phyloP scores from a whole-genome alignment of 441 rosid species.

The Mallotus repandus region DNA sequence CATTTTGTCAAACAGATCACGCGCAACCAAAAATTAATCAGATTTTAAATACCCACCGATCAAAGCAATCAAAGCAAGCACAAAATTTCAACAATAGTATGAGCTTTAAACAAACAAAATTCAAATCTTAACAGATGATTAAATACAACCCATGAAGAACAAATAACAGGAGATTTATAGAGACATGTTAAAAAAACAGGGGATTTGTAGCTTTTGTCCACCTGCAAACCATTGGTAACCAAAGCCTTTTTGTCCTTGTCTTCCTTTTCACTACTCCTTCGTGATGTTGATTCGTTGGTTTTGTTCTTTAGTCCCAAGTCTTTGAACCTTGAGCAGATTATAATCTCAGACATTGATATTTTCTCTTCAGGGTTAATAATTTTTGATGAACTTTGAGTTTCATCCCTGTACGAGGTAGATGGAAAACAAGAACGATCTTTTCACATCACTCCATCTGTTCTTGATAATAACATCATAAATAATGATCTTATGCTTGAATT shows the following conservation, averaged over 20 bases:
- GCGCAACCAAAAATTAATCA: too few species aligned
- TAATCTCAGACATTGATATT: conserved; percentile 53
- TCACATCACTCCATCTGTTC: conserved; percentile 56
- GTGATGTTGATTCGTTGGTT: conserved; percentile 17
- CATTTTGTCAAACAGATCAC: too few species aligned
- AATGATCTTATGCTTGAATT: conserved; percentile 45
- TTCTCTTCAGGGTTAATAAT: conserved; percentile 18
- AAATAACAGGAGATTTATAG: too few species aligned
- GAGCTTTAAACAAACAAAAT: too few species aligned
- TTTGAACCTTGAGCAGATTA: conserved; percentile 34
- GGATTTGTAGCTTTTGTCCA: conserved; percentile 19
- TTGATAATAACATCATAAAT: conserved; percentile 42
- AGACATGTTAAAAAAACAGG: too few species aligned
- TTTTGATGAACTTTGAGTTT: conserved; percentile 20
- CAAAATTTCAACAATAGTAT: too few species aligned
- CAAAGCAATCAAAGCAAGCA: too few species aligned
- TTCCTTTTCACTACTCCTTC: conserved; percentile 19
- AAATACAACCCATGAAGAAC: too few species aligned
- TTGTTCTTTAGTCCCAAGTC: conserved; percentile 18
- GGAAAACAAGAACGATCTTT: conserved; percentile 20
- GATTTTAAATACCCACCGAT: too few species aligned
- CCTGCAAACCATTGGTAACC: conserved; percentile 55
- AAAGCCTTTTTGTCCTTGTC: conserved; percentile 38
- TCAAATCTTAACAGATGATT: too few species aligned
- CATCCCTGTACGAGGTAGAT: conserved; percentile 3